These are phyloP conservation scores for Mortierella sp. DNA, from an alignment of 371 early-diverging fungal genomes.

Conservation along the genomic window DNA sequence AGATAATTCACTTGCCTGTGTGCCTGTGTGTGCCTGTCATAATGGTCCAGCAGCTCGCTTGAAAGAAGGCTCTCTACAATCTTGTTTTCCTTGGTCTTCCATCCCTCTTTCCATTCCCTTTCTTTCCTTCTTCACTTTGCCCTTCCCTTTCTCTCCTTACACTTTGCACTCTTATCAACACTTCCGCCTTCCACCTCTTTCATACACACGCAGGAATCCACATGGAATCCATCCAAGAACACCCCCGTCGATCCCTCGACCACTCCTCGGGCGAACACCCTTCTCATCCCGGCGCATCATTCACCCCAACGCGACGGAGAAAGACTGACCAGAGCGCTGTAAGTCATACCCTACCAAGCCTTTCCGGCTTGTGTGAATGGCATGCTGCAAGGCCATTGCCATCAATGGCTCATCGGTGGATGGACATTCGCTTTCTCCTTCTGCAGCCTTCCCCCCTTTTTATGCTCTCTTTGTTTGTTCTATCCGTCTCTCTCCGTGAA, in stretches of 20 bases:
- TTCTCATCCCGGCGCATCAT: constrained; percentile 8
- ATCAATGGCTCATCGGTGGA: no score
- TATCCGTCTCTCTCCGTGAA: not conserved
- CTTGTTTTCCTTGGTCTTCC: constrained; percentile 2
- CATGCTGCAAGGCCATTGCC: not conserved
- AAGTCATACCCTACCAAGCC: not conserved
- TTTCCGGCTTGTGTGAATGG: not conserved
- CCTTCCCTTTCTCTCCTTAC: not conserved
- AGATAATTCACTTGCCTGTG: not conserved
- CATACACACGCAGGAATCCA: not conserved
- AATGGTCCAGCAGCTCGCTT: not conserved
- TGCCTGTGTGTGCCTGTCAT: constrained; percentile 3
- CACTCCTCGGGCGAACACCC: no score
- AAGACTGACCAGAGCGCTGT: constrained; percentile 23
- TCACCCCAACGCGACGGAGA: constrained; percentile 13
- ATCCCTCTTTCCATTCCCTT: not conserved
- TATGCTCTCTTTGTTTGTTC: not conserved
- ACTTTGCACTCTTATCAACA: not conserved
- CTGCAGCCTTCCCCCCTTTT: not conserved
- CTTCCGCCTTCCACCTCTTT: not conserved
- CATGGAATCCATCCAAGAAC: constrained; percentile 9
- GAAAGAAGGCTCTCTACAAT: not conserved
- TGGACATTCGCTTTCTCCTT: not conserved
- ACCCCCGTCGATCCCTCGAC: constrained; percentile 6
- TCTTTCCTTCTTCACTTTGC: not conserved